Conservation (phyloP, 306 rosid genomes). For the Inga leiocalycina region DNA sequence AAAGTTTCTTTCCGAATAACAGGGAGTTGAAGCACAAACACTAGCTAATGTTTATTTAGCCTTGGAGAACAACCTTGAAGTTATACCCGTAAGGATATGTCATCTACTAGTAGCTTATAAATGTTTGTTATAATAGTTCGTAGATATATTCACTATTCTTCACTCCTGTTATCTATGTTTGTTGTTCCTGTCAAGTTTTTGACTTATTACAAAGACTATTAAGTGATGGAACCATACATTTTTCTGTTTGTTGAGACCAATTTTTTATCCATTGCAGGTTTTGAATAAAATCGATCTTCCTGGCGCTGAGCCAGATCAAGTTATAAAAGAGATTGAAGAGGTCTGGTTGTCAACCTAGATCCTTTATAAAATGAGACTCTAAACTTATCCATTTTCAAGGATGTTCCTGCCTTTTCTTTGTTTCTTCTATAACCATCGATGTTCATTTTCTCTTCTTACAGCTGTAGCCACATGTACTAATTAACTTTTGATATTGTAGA, state of each 20-base stretch:
- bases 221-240: slow-evolving; percentile 12
- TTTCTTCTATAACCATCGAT: slow-evolving; percentile 12
- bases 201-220: slow-evolving; percentile 11
- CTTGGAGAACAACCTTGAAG: slow-evolving; percentile 79
- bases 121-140: slow-evolving; percentile 6
- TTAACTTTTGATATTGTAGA: slow-evolving; percentile 18
- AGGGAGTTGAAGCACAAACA: slow-evolving; percentile 98
- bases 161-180: slow-evolving; percentile 13
- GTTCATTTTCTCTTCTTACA: slow-evolving; percentile 12
- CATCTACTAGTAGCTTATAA: slow-evolving; percentile 1
- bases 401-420: slow-evolving; percentile 21
- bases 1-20: slow-evolving; percentile 31
- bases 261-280: slow-evolving; percentile 56
- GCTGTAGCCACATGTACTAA: background rate
- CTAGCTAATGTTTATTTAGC: slow-evolving; percentile 95
- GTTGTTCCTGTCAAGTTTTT: background rate
- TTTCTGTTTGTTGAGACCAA: slow-evolving; percentile 21
- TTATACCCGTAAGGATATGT: slow-evolving; percentile 72
- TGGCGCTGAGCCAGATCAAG: slow-evolving; percentile 91
- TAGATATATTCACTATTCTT: slow-evolving; percentile 13
- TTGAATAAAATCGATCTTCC: slow-evolving; percentile 96
- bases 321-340: slow-evolving; percentile 87
- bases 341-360: slow-evolving; percentile 43
- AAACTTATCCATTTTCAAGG: slow-evolving; percentile 30
- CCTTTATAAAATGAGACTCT: slow-evolving; percentile 23